Evolutionary conservation across 768 basidiomycete species (phyloP), one percentile per base, ranked within the genome.

Genomic region (Collybiopsis confluens): DNA sequence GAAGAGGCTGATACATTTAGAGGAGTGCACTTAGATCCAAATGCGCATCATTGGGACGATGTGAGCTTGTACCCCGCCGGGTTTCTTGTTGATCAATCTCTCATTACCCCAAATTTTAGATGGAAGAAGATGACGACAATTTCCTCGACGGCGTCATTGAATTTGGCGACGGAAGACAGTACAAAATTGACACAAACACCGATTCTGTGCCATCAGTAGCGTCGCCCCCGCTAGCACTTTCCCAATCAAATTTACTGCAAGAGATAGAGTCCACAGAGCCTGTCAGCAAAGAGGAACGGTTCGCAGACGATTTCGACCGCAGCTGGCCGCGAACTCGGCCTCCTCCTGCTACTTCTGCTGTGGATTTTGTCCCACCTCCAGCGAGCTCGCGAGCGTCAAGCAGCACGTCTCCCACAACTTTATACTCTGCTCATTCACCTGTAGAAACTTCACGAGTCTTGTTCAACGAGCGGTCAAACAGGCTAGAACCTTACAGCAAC

Each of bases 31-130:
- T 73, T 98, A 44, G 87, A 97, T 69, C 91, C 94, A 45, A 95
- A 95, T 61, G 85, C 90, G 2, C 90, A 93, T 64, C 94, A 98
- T 65, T 99, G 97, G 97, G 97, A 98, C 61, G 94, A 97, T 80
- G 95, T 98, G 58, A 57, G 89, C 70, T 37, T 33, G 44, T 56
- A 60, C 56, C 16, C 20, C 16, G 49, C n/a, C n/a, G n/a, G n/a
- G n/a, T n/a, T n/a, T n/a, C n/a, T n/a, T n/a, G n/a, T n/a, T n/a
- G n/a, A n/a, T n/a, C n/a, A n/a, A n/a, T n/a, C n/a, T n/a, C n/a
- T n/a, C n/a, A n/a, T n/a, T n/a, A 33, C 10, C 41, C 58, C 7
- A 54, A 42, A 43, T 35, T 7, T 52, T 62, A 92, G 89, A 89
- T 92, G 80, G 88, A 88, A 69, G 92, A 93, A 69, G 95, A 96